Conservation (phyloP, 192 early-diverging fungal genomes). For the Backusella westeae region DNA sequence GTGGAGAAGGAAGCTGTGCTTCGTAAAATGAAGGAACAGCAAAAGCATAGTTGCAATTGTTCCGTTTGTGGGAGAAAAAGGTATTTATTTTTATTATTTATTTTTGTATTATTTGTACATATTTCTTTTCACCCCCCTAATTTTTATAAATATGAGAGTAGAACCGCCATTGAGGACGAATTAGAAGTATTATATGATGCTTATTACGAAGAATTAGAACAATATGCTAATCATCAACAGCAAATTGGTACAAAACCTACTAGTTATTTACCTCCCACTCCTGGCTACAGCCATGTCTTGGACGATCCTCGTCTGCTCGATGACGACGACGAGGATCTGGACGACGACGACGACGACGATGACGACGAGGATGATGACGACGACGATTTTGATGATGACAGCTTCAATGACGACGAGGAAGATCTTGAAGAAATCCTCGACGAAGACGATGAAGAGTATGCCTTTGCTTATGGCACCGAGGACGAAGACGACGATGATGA, state of each 20-base stretch:
- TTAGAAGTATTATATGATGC: constrained; percentile 84
- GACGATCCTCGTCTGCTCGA: constrained; percentile 34
- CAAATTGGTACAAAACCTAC: neutral
- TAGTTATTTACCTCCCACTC: constrained; percentile 2
- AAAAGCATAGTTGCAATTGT: constrained; percentile 82
- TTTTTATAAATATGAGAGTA: constrained; percentile 17
- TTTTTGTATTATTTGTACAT: neutral
- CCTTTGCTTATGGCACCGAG: constrained; percentile 10
- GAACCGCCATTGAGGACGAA: constrained; percentile 82
- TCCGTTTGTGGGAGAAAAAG: constrained; percentile 79
- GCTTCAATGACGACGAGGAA: constrained; percentile 58
- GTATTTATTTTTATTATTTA: constrained; percentile 39
- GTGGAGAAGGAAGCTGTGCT: constrained; percentile 85
- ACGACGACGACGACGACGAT: constrained; percentile 39
- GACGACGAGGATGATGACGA: constrained; percentile 46
- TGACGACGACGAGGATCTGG: constrained; percentile 20
- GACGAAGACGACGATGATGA: constrained; percentile 6
- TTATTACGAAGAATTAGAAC: constrained; percentile 87
- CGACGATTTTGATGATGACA: constrained; percentile 46
- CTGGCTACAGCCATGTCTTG: constrained; percentile 3
- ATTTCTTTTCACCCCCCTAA: neutral
- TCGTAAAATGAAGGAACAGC: constrained; percentile 89
- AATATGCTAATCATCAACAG: constrained; percentile 78
- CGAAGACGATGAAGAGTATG: constrained; percentile 16
- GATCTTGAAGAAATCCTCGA: constrained; percentile 49